Base-by-base conservation (phyloP, 495 filamentous ascomycete genomes). In the Xylaria venustula region DNA sequence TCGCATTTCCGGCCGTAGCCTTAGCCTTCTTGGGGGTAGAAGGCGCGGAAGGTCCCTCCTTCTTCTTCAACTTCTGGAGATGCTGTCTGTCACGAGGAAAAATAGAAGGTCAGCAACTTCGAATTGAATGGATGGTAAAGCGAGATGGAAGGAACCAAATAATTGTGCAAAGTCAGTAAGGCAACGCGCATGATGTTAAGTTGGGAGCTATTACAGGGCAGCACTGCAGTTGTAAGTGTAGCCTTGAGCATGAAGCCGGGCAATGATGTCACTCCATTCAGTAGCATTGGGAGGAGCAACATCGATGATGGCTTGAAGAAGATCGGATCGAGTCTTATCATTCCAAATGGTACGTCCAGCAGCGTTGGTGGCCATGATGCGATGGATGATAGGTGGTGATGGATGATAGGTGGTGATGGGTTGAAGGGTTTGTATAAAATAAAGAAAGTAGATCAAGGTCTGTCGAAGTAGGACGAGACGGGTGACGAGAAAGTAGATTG, bases 41-140 rank as follows among this genome's bases (percentile, higher is more conserved):
- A n/a, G 46, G 48, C 14, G 14, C 37, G 37, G 22, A 2, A 12
- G 14, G 14, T 22, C 44, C 62, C 2, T 25, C 73, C 63, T 76
- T 76, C 42, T 69, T 71, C 7, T 62, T 60, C 17, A 77, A 67
- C 54, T 77, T 77, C 51, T 77, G 75, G 0, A 77, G 62, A 8
- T 77, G 75, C 66, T 77, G 75, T 23, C 75, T 77, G 48, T 70
- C n/a, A n/a, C n/a, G n/a, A n/a, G n/a, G n/a, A n/a, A n/a, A n/a
- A 22, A 51, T 17, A 48, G 17, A 25, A 23, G 12, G 49, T 52
- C 30, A 46, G 61, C 41, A 55, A 58, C 20, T 34, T 26, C 12
- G 17, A 34, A 42, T 9, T 22, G 25, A 57, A 50, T 14, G 6
- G 28, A 2, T 41, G 22, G 34, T 54, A 30, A 58, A 26, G 58